Conservation (phyloP, 805 yeast species). For the Ogataea henricii region DNA sequence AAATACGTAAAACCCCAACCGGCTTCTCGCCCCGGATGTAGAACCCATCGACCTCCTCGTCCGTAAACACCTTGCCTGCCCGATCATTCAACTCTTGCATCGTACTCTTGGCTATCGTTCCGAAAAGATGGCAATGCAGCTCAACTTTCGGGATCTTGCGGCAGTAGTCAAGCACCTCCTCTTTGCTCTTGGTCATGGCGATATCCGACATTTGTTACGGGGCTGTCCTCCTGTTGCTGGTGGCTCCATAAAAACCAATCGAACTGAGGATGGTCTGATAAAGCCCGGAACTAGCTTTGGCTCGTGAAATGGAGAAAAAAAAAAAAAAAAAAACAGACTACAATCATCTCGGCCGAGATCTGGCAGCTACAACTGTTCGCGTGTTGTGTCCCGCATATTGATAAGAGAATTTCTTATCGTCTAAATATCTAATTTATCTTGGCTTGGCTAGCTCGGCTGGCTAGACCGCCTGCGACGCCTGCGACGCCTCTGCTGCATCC, state of each 20-base stretch:
- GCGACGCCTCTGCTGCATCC: conserved; percentile 28
- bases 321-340: background rate
- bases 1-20: conserved; percentile 33
- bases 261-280: too few relatives aligned
- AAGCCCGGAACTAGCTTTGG: too few relatives aligned
- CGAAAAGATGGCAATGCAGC: conserved; percentile 36
- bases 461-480: too few relatives aligned
- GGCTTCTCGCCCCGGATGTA: conserved; percentile 36
- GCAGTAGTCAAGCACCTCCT: conserved; percentile 21
- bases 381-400: conserved; percentile 1
- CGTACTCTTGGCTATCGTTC: conserved; percentile 32
- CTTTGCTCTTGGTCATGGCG: background rate
- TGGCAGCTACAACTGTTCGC: background rate
- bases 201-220: too few relatives aligned
- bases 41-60: conserved; percentile 30
- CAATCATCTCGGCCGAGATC: conserved; percentile 6
- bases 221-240: too few relatives aligned
- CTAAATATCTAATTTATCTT: background rate
- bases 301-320: background rate
- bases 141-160: conserved; percentile 35
- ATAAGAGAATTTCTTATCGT: conserved; percentile 1
- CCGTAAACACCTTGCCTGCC: conserved; percentile 26
- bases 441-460: too few relatives aligned
- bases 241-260: too few relatives aligned
- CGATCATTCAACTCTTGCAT: conserved; percentile 27